phyloP scores from a whole-genome alignment of 495 filamentous ascomycete genomes.

The Gamarada debralockiae region DNA sequence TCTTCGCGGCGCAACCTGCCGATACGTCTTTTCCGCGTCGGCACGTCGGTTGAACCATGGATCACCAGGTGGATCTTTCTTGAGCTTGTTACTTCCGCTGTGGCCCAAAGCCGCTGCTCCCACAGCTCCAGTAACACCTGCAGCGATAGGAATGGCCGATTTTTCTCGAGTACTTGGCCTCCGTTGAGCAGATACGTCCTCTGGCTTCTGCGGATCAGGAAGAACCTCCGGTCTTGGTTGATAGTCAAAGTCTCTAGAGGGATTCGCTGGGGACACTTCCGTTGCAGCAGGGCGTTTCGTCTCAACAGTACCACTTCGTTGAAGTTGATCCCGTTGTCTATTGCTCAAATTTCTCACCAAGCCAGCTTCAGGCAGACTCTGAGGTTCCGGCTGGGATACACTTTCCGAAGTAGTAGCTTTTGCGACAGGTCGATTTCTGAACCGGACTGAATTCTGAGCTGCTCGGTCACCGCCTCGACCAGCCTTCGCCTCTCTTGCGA shows the following conservation, averaged over 20 bases:
- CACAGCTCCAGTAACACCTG: conserved; percentile 8
- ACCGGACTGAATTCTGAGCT: conserved; percentile 25
- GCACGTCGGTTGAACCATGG: conserved; percentile 12
- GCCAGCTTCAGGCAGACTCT: conserved; percentile 16
- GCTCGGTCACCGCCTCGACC: conserved; percentile 26
- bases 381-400: conserved; percentile 11
- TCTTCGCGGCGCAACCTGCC: conserved; percentile 9
- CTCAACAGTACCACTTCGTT: conserved; percentile 22
- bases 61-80: conserved; percentile 25
- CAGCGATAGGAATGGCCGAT: conserved; percentile 15
- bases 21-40: conserved; percentile 12
- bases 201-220: background rate
- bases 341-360: conserved; percentile 12
- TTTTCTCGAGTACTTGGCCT: conserved; percentile 16
- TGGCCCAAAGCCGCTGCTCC: conserved; percentile 8
- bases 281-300: conserved; percentile 6
- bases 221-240: background rate
- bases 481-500: conserved; percentile 46
- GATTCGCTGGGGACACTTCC: background rate
- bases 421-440: conserved; percentile 25
- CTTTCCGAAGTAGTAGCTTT: conserved; percentile 15
- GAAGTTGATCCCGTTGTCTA: conserved; percentile 22
- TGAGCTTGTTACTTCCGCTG: conserved; percentile 24
- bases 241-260: conserved; percentile 13
- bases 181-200: background rate